Conservation (phyloP, 2,329 filamentous ascomycete species). For the Trichoderma koningiopsis region DNA sequence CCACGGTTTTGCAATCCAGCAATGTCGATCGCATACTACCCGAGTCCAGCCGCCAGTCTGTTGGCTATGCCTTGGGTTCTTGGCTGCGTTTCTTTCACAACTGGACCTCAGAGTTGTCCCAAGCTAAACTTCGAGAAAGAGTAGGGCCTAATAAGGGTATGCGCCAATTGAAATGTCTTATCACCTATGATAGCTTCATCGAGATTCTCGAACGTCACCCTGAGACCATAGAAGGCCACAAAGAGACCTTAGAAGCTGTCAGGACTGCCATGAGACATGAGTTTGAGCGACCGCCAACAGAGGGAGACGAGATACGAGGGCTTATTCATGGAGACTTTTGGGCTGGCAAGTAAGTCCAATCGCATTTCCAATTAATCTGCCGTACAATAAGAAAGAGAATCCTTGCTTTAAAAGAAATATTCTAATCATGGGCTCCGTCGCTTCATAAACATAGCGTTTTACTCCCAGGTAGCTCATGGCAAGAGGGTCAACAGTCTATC, state of each 20-base stretch:
- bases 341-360: slow-evolving; percentile 1
- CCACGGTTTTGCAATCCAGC: background rate
- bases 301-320: background rate
- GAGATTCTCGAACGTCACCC: slow-evolving; percentile 1
- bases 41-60: background rate
- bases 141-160: slow-evolving; percentile 6
- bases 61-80: background rate
- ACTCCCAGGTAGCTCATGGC: background rate
- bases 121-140: background rate
- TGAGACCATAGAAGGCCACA: background rate
- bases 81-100: slow-evolving; percentile 12
- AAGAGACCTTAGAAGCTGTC: slow-evolving; percentile 4
- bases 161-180: slow-evolving; percentile 1
- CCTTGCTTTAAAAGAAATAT: background rate
- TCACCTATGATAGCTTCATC: slow-evolving; percentile 4
- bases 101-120: background rate
- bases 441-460: background rate
- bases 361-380: background rate
- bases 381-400: background rate
- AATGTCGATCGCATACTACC: background rate
- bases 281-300: background rate
- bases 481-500: background rate
- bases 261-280: background rate
- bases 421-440: background rate
- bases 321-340: slow-evolving; percentile 13